A percentile compares a stretch with the other conserved stretches of the same genome.
These are phyloP conservation scores for Nothophoma quercina DNA, from an alignment of 2,329 filamentous ascomycete species.

Conservation along the genomic window DNA sequence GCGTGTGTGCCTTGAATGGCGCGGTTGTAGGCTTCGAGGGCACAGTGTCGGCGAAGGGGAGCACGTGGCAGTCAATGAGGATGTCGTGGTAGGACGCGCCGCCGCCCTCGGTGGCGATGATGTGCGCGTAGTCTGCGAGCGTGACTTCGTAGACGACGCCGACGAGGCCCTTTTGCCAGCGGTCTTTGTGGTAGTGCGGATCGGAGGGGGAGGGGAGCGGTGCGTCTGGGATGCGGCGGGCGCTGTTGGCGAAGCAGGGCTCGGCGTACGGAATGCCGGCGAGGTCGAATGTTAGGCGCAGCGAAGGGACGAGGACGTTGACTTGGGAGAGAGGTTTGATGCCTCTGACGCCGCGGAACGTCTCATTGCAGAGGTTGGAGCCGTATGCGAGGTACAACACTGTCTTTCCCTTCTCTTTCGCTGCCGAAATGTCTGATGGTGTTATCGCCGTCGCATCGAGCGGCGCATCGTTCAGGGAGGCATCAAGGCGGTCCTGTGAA, in stretches of 20 bases:
- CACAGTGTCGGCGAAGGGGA: constrained; percentile 66
- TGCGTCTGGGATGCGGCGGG: constrained; percentile 57
- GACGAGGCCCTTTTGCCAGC: constrained; percentile 83
- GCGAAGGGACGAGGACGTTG: constrained; percentile 80
- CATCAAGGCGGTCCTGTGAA: constrained; percentile 41
- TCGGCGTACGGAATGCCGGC: constrained; percentile 86
- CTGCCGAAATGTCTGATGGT: constrained; percentile 14
- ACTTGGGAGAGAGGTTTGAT: constrained; percentile 82
- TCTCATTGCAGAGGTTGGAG: constrained; percentile 83
- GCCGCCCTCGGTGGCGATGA: constrained; percentile 90
- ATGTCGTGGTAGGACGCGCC: constrained; percentile 86
- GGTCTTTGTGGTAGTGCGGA: constrained; percentile 59
- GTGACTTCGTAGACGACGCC: constrained; percentile 98
- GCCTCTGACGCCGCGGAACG: constrained; percentile 78
- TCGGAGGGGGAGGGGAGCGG: constrained; percentile 37
- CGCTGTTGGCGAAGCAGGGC: constrained; percentile 90
- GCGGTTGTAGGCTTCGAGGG: constrained; percentile 67
- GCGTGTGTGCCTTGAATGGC: constrained; percentile 83
- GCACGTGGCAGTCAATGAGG: constrained; percentile 76
- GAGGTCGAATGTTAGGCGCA: constrained; percentile 84
- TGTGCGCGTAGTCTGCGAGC: constrained; percentile 78
- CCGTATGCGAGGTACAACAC: constrained; percentile 73
- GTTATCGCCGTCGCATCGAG: constrained; percentile 31
- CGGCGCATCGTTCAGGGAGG: constrained; percentile 39
- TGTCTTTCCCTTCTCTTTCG: constrained; percentile 44